A percentile compares a stretch with the other conserved stretches of the same genome.
These are phyloP conservation scores for Ceratobasidium sp. DNA, from an alignment of 1,284 basidiomycete species.

Conservation along the genomic window DNA sequence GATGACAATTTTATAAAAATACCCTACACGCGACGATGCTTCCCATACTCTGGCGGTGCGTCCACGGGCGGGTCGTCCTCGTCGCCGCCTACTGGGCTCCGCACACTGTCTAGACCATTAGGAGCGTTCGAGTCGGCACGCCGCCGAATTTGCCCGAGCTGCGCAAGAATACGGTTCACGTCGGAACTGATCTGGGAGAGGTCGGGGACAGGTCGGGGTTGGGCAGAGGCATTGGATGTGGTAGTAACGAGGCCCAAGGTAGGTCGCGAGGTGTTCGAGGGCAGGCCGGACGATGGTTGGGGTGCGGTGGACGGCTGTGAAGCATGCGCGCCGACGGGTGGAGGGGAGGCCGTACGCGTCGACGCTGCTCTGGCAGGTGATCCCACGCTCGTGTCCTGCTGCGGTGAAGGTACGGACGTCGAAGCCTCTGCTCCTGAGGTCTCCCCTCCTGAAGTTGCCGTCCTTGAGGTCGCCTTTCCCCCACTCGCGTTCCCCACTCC, in stretches of 20 bases:
- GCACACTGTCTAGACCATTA: neutral
- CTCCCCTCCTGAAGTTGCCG: neutral
- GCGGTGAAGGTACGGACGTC: neutral
- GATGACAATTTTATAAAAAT: neutral
- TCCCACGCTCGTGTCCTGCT: neutral
- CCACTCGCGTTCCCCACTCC: neutral
- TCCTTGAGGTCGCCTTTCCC: neutral
- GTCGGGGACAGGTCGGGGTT: conserved; percentile 9
- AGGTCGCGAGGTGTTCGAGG: neutral
- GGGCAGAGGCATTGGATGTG: neutral
- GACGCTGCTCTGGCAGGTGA: neutral
- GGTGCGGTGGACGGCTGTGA: neutral
- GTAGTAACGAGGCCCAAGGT: neutral
- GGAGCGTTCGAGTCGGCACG: conserved; percentile 10
- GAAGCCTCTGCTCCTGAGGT: neutral
- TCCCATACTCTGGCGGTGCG: conserved; percentile 36
- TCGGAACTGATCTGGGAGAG: conserved; percentile 43
- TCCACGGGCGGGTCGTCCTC: conserved; percentile 1
- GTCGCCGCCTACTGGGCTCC: neutral
- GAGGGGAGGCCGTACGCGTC: neutral
- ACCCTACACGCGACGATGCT: conserved; percentile 16
- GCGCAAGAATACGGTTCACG: conserved; percentile 39
- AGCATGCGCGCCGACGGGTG: neutral
- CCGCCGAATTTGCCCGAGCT: conserved; percentile 43
- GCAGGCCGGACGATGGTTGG: neutral